Base-by-base conservation (phyloP, 73 alveolate genomes). In the Vitrella brassicaformis region DNA sequence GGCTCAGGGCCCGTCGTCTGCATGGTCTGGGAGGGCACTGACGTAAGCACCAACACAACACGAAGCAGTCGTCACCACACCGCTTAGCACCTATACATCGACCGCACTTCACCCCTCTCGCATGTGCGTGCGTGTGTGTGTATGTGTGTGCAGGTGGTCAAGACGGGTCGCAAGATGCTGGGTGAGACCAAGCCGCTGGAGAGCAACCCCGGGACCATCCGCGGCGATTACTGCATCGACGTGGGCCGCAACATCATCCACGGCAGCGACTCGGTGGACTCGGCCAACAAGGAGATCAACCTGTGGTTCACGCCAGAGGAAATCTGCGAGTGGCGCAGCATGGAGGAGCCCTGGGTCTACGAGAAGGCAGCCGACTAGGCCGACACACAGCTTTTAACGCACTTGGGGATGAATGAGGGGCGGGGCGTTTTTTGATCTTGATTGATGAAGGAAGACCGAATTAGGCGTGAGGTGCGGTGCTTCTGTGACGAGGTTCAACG, bases 21-120 rank as follows among this genome's bases (percentile, higher is more conserved):
- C 71, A 94, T 94, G 98, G 97, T 91, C 73, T 94, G 98, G 98
- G 96, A 94, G 93, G 99, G 99, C 39, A 77, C 80, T 76, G 91
- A 94, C 80, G 92, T 72, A 71, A n/a, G n/a, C n/a, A 75, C 27
- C n/a, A 18, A 66, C 10, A 67, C 18, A 27, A 67, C 26, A 28
- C 66, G 47, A 31, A 75, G 18, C 30, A 14, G 25, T 64, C 10
- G 25, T 65, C 66, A n/a, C n/a, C n/a, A n/a, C n/a, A n/a, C n/a
- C n/a, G n/a, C n/a, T n/a, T n/a, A n/a, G n/a, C n/a, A n/a, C n/a
- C n/a, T n/a, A n/a, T n/a, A n/a, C n/a, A n/a, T n/a, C n/a, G n/a
- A n/a, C n/a, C n/a, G n/a, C n/a, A n/a, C n/a, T n/a, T n/a, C n/a
- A n/a, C n/a, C n/a, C n/a, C n/a, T n/a, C n/a, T n/a, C n/a, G n/a